Evolutionary conservation across 768 basidiomycete species (phyloP), one percentile per base, ranked within the genome.

Genomic region (Glaciozyma antarctica): DNA sequence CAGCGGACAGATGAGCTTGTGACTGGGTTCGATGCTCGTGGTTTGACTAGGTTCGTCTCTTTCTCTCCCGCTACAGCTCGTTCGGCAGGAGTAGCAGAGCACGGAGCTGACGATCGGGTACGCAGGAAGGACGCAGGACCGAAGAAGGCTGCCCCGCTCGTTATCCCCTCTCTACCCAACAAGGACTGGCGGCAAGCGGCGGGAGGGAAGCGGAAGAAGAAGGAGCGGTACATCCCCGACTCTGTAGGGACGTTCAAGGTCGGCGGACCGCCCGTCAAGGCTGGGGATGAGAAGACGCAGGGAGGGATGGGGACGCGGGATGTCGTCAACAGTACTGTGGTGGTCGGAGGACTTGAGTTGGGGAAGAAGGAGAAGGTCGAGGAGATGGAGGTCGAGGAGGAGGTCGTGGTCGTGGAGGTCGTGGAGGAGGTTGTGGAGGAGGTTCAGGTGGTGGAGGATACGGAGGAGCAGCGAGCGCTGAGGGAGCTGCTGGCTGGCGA

Each of bases 161-260:
- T 95, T 45, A 98, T 99, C 53, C 86, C 93, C 21, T 80, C 90
- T 1, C 79, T 89, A 53, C 80, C 90, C 72, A 94, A 97, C 73
- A 82, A 84, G 32, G 93, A 99, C 75, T 99, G 94, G 94, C 80
- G 90, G 49, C 87, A 85, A 59, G 77, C 84, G 12, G 88, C 88
- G 21, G 78, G 76, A 32, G 79, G 74, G 13, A 76, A 53, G 26
- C 55, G 48, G 13, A 62, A 68, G 63, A 71, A 71, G 60, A 52
- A 47, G 48, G 60, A 77, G 17, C 81, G 82, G 51, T 91, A 83
- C 72, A 79, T 90, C 13, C 90, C 90, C 2, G 81, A 82, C 3
- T 82, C 41, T 83, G 81, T 3, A 22, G 69, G 69, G 9, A 49
- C 54, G 4, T 67, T 71, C 63, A 22, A 60, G 16, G 59, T 63